Base-by-base conservation (phyloP, 2,329 filamentous ascomycete species). In the Trichoderma brevicompactum region DNA sequence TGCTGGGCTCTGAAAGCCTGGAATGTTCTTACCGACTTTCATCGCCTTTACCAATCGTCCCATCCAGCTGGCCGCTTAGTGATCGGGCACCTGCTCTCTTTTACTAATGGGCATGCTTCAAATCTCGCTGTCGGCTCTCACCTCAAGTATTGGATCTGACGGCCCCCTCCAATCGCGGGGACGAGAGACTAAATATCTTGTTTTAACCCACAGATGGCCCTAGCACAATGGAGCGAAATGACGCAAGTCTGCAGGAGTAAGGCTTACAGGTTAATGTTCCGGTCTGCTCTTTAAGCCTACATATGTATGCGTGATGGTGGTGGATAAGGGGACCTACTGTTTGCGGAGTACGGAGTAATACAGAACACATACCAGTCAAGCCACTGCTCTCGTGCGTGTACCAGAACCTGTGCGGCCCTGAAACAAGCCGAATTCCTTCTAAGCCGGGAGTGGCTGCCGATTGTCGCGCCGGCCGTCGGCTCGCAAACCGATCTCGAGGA, bases 361-460 rank as follows among this genome's bases (percentile, higher is more conserved):
- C 48, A 43, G 49, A 58, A 9, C 15, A 50, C 15, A 13, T 59
- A 15, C 32, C 12, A 8, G 10, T n/a, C 17, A 59, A 19, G 12
- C 7, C 9, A 34, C 34, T 43, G n/a, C 12, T 44, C 38, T 23
- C 7, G 13, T 12, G 17, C 52, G 43, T 17, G 36, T 43, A 5
- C 5, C 38, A 43, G 52, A 41, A 19, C 8, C 15, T 7, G 28
- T 9, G 40, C 49, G 40, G 60, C 40, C 13, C 32, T 63, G 28
- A 17, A 54, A 34, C 60, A 34, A 52, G 36, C 52, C 36, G 23
- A 43, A 43, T 19, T 32, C 19, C 5, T 38, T 52, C 58, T 52
- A 61, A 36, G 13, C 60, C 60, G 49, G 60, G 40, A 54, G 49
- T 63, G 60, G 60, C 60, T 53, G 49, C 60, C 48, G 60, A 46